Conservation (phyloP, 805 yeast genomes). For the Yarrowia sp. region DNA sequence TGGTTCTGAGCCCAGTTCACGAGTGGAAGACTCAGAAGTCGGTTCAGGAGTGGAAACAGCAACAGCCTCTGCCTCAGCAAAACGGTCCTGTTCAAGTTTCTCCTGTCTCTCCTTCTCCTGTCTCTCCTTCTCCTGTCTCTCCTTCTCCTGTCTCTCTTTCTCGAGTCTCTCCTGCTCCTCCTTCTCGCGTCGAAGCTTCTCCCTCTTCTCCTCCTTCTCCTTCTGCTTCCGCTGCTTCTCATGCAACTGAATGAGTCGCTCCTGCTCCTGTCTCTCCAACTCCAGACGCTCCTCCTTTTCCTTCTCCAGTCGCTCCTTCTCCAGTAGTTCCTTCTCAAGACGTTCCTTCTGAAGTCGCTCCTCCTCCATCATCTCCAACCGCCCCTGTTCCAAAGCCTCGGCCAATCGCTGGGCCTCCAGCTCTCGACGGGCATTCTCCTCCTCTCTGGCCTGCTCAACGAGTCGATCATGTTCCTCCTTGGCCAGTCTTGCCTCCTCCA, state of each 20-base stretch:
- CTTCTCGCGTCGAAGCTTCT: too few species aligned
- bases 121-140: background rate
- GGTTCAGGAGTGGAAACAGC: too few species aligned
- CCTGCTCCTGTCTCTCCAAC: background rate
- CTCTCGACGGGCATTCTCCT: background rate
- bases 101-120: background rate
- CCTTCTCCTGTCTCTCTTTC: background rate
- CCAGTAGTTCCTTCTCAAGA: background rate
- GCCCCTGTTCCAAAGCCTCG: background rate
- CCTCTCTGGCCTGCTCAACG: background rate
- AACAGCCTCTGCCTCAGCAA: too few species aligned
- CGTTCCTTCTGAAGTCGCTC: background rate
- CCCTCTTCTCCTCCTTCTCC: background rate
- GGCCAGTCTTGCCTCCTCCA: background rate
- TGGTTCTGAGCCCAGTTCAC: too few species aligned
- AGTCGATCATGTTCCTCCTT: background rate
- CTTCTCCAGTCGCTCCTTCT: background rate
- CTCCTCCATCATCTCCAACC: background rate
- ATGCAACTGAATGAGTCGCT: background rate
- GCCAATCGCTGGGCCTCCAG: background rate
- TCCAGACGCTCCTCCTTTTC: background rate
- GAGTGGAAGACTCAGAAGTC: too few species aligned
- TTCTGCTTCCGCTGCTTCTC: background rate
- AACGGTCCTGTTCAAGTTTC: background rate
- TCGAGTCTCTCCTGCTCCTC: background rate